These are phyloP conservation scores for Fusarium devonianum DNA, from an alignment of 2,329 filamentous ascomycete genomes.

Conservation along the genomic window DNA sequence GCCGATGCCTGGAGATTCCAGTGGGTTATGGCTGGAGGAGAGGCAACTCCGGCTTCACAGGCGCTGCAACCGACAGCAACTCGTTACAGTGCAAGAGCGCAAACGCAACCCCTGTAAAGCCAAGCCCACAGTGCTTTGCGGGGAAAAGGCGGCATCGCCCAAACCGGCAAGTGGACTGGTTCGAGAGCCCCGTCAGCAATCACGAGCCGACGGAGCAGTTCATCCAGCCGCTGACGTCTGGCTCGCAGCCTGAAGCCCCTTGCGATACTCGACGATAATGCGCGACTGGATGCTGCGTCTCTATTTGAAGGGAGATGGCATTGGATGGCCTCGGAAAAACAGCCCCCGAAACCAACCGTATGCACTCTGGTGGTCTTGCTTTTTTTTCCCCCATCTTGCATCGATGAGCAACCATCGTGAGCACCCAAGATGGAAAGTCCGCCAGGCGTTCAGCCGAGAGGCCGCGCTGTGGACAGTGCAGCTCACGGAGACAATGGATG, in stretches of 20 bases:
- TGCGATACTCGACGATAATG: constrained; percentile 11
- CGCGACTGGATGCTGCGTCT: background rate
- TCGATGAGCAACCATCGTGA: constrained; percentile 17
- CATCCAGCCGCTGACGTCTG: constrained; percentile 33
- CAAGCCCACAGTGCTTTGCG: constrained; percentile 27
- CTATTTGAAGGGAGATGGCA: background rate
- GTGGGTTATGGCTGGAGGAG: no score
- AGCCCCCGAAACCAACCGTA: constrained; percentile 1
- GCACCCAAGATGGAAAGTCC: constrained; percentile 10
- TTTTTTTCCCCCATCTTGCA: background rate
- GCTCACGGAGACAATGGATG: constrained; percentile 16
- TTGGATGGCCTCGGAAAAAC: background rate
- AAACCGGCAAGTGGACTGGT: constrained; percentile 29
- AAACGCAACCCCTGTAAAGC: background rate
- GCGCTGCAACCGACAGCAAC: constrained; percentile 20
- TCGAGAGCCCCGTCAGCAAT: constrained; percentile 16
- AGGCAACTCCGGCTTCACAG: no score
- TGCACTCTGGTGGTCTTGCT: background rate
- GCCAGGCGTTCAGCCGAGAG: constrained; percentile 2
- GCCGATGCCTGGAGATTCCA: background rate
- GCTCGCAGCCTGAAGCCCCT: constrained; percentile 6
- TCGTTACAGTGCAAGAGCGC: constrained; percentile 8
- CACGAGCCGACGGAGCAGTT: constrained; percentile 2
- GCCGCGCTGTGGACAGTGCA: constrained; percentile 3
- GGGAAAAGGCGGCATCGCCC: constrained; percentile 25